Evolutionary conservation across 345 rosid species (phyloP).

Genomic region (Arabidopsis suecica): DNA sequence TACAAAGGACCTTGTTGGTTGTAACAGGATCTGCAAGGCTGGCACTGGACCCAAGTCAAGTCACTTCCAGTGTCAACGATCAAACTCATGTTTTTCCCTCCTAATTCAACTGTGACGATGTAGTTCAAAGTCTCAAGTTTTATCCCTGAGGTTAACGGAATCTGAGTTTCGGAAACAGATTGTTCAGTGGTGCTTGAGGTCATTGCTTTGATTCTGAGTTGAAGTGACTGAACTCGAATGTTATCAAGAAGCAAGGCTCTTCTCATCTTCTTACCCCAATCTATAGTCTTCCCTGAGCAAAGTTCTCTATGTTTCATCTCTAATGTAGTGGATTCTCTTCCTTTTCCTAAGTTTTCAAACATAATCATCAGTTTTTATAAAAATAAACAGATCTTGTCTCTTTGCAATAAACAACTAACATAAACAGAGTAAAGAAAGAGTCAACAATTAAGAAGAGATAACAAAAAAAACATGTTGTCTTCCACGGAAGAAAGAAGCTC

Average conservation of each 20-base stretch:
- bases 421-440: too few species aligned
- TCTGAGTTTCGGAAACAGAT: constrained; percentile 42
- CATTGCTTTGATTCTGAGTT: constrained; percentile 52
- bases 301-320: constrained; percentile 74
- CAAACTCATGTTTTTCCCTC: constrained; percentile 61
- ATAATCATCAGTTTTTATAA: neutral
- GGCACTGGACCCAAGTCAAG: constrained; percentile 95
- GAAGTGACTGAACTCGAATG: constrained; percentile 57
- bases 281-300: constrained; percentile 54
- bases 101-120: constrained; percentile 67
- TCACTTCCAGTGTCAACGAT: constrained; percentile 96
- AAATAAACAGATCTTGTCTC: neutral
- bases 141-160: constrained; percentile 72
- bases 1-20: constrained; percentile 76
- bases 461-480: too few species aligned
- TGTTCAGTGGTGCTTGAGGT: constrained; percentile 35
- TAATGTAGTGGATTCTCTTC: constrained; percentile 61
- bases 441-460: too few species aligned
- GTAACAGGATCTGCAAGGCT: constrained; percentile 77
- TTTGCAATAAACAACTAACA: too few species aligned
- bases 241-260: constrained; percentile 62
- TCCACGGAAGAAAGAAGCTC: constrained; percentile 20
- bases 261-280: constrained; percentile 66
- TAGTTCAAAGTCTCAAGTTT: constrained; percentile 73
- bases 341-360: constrained; percentile 49